Conservation (phyloP, 768 basidiomycete species). For the Agrocybe praecox region DNA sequence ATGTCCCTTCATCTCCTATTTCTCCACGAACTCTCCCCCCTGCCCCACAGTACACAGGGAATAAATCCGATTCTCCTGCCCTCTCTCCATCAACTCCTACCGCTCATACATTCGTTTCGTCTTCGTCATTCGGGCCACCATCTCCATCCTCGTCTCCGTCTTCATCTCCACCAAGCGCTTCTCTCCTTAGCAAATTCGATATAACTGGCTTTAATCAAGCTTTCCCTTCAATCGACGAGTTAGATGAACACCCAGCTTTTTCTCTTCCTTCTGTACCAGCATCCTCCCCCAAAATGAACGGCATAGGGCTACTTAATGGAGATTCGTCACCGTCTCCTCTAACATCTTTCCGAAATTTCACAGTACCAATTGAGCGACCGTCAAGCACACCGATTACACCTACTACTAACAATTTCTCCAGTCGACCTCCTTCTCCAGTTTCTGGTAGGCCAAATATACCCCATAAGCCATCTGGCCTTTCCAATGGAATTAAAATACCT, state of each 20-base stretch:
- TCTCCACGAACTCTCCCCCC: conserved; percentile 33
- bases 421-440: conserved; percentile 64
- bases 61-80: conserved; percentile 26
- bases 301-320: conserved; percentile 23
- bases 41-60: conserved; percentile 30
- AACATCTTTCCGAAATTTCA: conserved; percentile 37
- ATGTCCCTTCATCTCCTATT: conserved; percentile 41
- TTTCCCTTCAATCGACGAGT: conserved; percentile 81
- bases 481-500: conserved; percentile 30
- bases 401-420: conserved; percentile 54
- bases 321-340: conserved; percentile 30
- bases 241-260: conserved; percentile 58
- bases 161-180: conserved; percentile 51
- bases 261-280: conserved; percentile 53
- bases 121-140: conserved; percentile 74
- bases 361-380: conserved; percentile 54
- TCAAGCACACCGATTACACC: conserved; percentile 73
- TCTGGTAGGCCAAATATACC: conserved; percentile 19
- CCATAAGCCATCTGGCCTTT: conserved; percentile 35
- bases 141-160: conserved; percentile 74
- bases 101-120: conserved; percentile 68
- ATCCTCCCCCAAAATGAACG: conserved; percentile 23
- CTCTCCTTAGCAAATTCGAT: conserved; percentile 32
- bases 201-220: conserved; percentile 61
- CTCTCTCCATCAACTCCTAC: conserved; percentile 41